Evolutionary conservation across 768 basidiomycete genomes (phyloP).

Genomic region (Naganishia antarctica): DNA sequence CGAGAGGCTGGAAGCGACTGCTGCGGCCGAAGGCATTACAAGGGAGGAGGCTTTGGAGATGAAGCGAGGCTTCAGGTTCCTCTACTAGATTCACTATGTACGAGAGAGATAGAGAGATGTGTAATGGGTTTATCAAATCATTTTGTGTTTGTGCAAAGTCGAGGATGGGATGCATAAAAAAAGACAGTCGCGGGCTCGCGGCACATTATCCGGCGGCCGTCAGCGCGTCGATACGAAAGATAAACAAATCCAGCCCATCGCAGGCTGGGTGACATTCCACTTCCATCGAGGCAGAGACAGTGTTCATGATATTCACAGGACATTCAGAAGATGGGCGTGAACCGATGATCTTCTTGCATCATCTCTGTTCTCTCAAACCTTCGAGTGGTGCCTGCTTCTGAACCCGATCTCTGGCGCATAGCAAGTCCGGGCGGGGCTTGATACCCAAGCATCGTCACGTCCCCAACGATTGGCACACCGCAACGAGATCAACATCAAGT

Average conservation of each 20-base stretch:
- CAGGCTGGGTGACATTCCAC: slow-evolving; percentile 18
- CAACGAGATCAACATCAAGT: too few species aligned
- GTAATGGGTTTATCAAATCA: too few species aligned
- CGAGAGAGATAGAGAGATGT: too few species aligned
- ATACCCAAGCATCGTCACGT: background rate
- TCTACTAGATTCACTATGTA: background rate
- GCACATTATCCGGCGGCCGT: background rate
- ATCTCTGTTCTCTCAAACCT: too few species aligned
- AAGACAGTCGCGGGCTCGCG: background rate
- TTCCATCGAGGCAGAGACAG: slow-evolving; percentile 5
- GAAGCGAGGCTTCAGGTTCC: background rate
- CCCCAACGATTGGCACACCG: background rate
- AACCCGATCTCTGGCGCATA: background rate
- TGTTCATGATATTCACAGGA: slow-evolving; percentile 12
- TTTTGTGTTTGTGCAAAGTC: too few species aligned
- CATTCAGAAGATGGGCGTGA: background rate
- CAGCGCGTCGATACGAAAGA: background rate
- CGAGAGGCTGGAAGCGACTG: background rate
- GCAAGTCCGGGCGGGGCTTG: background rate
- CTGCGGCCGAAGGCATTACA: slow-evolving; percentile 6
- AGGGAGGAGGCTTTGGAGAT: background rate
- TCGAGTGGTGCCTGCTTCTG: too few species aligned
- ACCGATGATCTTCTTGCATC: background rate
- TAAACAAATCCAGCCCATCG: slow-evolving; percentile 20
- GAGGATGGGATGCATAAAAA: background rate